phyloP scores from a whole-genome alignment of 306 rosid genomes.

The Abrus precatorius region DNA sequence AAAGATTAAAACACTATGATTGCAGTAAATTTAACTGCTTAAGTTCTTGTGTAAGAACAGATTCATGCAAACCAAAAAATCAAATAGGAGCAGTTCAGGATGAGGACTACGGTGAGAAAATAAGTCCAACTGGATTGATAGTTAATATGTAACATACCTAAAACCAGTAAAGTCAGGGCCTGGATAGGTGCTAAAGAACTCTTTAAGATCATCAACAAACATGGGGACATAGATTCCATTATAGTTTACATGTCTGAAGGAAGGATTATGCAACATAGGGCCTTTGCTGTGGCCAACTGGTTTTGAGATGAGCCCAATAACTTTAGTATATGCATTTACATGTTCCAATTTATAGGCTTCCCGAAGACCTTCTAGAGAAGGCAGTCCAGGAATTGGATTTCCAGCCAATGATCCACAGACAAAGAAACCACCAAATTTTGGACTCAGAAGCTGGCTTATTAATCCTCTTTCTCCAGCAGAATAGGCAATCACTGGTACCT shows the following conservation, averaged over 20 bases:
- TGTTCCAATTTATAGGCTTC: constrained; percentile 51
- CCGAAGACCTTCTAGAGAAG: constrained; percentile 48
- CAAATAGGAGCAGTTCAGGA: constrained; percentile 1
- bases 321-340: constrained; percentile 52
- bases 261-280: constrained; percentile 63
- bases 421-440: constrained; percentile 61
- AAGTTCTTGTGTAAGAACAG: not conserved
- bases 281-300: constrained; percentile 69
- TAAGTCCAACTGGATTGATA: not conserved
- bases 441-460: constrained; percentile 59
- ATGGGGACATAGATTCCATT: constrained; percentile 63
- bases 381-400: constrained; percentile 51
- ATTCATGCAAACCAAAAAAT: constrained; percentile 10
- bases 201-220: constrained; percentile 61
- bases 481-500: constrained; percentile 62
- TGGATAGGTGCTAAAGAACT: constrained; percentile 54
- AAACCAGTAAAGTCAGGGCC: constrained; percentile 55
- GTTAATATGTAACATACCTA: constrained; percentile 47
- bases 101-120: not conserved
- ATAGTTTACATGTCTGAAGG: constrained; percentile 53
- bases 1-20: not conserved
- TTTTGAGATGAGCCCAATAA: constrained; percentile 65
- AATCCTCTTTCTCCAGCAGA: constrained; percentile 61
- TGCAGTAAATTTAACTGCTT: constrained; percentile 1
- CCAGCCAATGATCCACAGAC: constrained; percentile 57